Base-by-base conservation (phyloP, 2,329 filamentous ascomycete genomes). In the Fusarium tupiense region DNA sequence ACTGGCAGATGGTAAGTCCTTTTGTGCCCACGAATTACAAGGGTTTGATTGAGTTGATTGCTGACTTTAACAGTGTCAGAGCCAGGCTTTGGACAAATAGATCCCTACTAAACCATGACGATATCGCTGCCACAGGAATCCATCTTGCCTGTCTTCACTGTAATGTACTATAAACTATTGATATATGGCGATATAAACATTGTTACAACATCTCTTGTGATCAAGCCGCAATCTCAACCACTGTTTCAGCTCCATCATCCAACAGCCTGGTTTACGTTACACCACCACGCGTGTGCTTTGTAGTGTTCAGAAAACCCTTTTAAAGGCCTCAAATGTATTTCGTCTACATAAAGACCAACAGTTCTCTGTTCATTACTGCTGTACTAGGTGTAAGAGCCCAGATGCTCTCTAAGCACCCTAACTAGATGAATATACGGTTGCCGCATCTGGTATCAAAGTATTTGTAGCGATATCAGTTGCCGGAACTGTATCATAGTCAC, bases 1-100 rank as follows among this genome's bases (percentile, higher is more conserved):
- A 67, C 61, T 67, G 64, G 61, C 49, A 67, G 16, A 67, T 67
- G 64, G 64, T 67, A 33, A 50, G 47, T 24, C 11, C 0, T 6
- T 8, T 16, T 1, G 2, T 24, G 2, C 9, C 22, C 53, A 8
- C 3, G 4, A 19, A 2, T 4, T 13, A 2, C 5, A 14, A 1
- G 10, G 5, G 4, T 12, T 10, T 41, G 8, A 11, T 29, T 12
- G 6, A 53, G 13, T 1, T 26, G 13, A 33, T 3, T 14, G 12
- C 58, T 61, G 20, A 53, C 37, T 22, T 29, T 19, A 14, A 22
- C 6, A 61, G 58, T 62, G 59, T 29, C 59, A 33, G 6, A 56
- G 59, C 49, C 59, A 62, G 7, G 49, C 49, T 17, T n/a, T 62
- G 8, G 59, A 62, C 5, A 56, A 62, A 7, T 61, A 62, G 49